Percentiles rank a stretch among this genome's conserved stretches.
These are phyloP conservation scores for Phalaenopsis equestris DNA, from an alignment of 106 monocot genomes.

Conservation along the genomic window DNA sequence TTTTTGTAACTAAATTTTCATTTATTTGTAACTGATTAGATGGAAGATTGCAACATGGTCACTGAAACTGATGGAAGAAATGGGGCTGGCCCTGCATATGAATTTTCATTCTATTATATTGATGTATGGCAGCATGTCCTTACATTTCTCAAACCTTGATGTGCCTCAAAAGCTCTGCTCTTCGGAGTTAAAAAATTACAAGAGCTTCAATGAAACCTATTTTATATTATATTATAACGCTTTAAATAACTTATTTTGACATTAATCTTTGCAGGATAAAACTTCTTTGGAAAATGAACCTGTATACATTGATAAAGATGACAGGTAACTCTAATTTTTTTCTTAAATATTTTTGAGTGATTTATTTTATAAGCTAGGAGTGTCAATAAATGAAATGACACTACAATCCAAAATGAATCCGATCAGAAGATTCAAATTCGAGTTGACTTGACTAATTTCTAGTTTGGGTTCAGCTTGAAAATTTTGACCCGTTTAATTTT, in stretches of 20 bases:
- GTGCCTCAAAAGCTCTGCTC: not conserved
- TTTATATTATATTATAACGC: no score
- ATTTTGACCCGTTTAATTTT: no score
- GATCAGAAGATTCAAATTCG: no score
- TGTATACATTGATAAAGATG: constrained; percentile 71
- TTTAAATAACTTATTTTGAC: not conserved
- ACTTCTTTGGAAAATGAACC: constrained; percentile 58
- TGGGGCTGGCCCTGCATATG: constrained; percentile 73
- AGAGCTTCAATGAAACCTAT: no score
- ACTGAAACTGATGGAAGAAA: constrained; percentile 88
- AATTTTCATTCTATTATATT: constrained; percentile 67
- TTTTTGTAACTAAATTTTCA: not conserved
- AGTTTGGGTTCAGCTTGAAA: no score
- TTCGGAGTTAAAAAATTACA: not conserved
- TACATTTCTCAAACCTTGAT: not conserved
- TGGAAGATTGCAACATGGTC: constrained; percentile 97
- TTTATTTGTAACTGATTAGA: constrained; percentile 25
- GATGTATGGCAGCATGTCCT: constrained; percentile 36
- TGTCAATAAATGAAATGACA: no score
- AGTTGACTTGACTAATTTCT: no score
- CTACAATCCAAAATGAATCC: no score
- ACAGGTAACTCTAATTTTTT: constrained; percentile 32
- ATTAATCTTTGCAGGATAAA: constrained; percentile 49
- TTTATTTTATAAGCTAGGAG: not conserved
- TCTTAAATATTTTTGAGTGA: not conserved